Base-by-base conservation (phyloP, 1,139 yeast species). In the Nakaseomyces sp. region DNA sequence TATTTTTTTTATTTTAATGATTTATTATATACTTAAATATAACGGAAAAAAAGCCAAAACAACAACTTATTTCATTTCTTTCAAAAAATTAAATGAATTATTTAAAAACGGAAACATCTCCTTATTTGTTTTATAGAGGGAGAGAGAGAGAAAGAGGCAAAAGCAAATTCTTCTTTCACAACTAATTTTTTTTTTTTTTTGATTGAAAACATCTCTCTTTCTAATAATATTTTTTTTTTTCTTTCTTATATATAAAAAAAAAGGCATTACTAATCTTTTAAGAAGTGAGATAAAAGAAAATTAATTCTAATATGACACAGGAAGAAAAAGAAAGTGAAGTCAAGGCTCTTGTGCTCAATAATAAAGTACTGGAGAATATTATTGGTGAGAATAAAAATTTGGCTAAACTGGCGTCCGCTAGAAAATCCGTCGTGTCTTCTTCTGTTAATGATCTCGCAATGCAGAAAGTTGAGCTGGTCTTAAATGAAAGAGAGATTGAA, bases 401-500 rank as follows among this genome's bases (percentile, higher is more conserved):
- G 17, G 38, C 18, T 7, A 22, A 35, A 13, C 24, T 32, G 2
- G 38, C 18, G 17, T 35, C 38, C 8, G 18, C 28, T 12, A 35
- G 22, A 12, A 35, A 22, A 7, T 35, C 38, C 13, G 12, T 43
- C 5, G 43, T 43, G 8, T 45, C 51, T 7, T 43, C 50, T 6
- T 35, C 44, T 28, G 42, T 47, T 38, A 43, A 45, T 24, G 49
- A 49, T 31, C 47, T 43, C 10, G 37, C 40, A 4, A 44, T 47
- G 30, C 47, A 48, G 38, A 58, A 55, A 42, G 55, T 66, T n/a
- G 43, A 58, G 1, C 54, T 71, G 12, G 57, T 58, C 19, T 53
- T 71, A 31, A 56, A 61, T 3, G 43, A 53, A 1, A 46, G 53
- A n/a, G 76, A 72, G 49, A 62, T 66, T n/a, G 59, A 60, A 9